phyloP scores from a whole-genome alignment of 208 protist genomes.

The Herpetomonas tarakana region DNA sequence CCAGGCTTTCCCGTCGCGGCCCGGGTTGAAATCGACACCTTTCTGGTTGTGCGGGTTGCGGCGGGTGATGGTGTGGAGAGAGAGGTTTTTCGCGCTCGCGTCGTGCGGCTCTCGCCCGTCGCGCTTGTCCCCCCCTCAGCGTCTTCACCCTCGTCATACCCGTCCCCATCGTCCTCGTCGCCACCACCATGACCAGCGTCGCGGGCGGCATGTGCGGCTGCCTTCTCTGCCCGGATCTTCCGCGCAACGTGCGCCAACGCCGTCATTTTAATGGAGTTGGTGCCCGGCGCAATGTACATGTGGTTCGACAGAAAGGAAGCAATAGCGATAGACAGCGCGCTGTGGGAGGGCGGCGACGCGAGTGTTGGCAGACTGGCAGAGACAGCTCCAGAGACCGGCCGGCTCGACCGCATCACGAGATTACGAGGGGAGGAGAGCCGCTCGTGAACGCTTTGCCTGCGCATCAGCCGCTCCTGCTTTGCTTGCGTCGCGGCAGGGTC shows the following conservation, averaged over 20 bases:
- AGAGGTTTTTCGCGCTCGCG: no score
- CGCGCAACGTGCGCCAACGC: slow-evolving; percentile 30
- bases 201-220: no score
- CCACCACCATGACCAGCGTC: no score
- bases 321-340: slow-evolving; percentile 3
- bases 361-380: neutral
- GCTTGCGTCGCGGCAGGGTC: neutral
- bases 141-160: no score
- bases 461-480: neutral
- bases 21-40: no score
- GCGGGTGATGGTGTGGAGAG: no score
- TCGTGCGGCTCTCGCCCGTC: no score
- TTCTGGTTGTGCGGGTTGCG: no score
- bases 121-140: no score
- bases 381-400: neutral
- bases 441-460: neutral
- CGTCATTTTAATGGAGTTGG: slow-evolving; percentile 62
- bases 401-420: neutral
- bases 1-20: no score
- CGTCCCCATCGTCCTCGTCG: no score
- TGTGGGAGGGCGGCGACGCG: neutral
- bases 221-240: slow-evolving; percentile 17
- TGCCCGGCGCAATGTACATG: slow-evolving; percentile 41
- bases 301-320: slow-evolving; percentile 44
- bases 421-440: neutral